Conservation (phyloP, 2,329 filamentous ascomycete genomes). For the Fusarium sp. region DNA sequence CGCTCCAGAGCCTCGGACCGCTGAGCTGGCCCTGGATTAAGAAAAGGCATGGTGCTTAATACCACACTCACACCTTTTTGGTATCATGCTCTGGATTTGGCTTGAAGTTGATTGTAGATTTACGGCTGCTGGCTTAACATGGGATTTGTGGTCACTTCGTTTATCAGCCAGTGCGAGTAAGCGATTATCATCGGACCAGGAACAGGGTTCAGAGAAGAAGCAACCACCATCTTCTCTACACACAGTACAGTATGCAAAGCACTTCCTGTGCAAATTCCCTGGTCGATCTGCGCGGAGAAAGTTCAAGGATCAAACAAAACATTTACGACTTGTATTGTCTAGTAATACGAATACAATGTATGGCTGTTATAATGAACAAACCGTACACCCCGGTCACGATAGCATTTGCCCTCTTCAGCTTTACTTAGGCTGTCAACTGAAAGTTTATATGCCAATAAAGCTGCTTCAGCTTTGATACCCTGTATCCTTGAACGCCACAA, state of each 20-base stretch:
- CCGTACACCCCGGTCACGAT: not conserved
- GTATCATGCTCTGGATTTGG: not conserved
- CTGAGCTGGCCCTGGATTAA: not conserved
- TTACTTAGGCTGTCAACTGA: not conserved
- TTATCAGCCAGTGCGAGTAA: slow-evolving; percentile 5
- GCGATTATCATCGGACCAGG: slow-evolving; percentile 14
- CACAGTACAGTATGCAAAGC: slow-evolving; percentile 1
- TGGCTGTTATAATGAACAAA: not conserved
- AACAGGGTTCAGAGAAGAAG: slow-evolving; percentile 23
- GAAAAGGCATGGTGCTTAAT: not conserved
- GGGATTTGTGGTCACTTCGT: not conserved
- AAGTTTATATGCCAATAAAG: not conserved
- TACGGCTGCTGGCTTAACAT: not conserved
- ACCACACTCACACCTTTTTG: not conserved
- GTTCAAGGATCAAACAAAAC: not conserved
- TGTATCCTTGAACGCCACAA: slow-evolving; percentile 16
- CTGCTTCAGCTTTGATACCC: not conserved
- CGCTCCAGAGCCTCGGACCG: not conserved
- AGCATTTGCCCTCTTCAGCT: not conserved
- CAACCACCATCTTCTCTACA: slow-evolving; percentile 28
- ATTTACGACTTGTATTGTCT: not conserved
- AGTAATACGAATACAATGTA: not conserved
- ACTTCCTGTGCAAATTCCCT: slow-evolving; percentile 12
- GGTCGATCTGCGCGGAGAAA: slow-evolving; percentile 9
- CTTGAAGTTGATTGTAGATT: not conserved